Percentiles rank a stretch among this genome's conserved stretches.
These are phyloP conservation scores for Diaporthe sp. DNA, from an alignment of 2,329 filamentous ascomycete genomes.

Conservation along the genomic window DNA sequence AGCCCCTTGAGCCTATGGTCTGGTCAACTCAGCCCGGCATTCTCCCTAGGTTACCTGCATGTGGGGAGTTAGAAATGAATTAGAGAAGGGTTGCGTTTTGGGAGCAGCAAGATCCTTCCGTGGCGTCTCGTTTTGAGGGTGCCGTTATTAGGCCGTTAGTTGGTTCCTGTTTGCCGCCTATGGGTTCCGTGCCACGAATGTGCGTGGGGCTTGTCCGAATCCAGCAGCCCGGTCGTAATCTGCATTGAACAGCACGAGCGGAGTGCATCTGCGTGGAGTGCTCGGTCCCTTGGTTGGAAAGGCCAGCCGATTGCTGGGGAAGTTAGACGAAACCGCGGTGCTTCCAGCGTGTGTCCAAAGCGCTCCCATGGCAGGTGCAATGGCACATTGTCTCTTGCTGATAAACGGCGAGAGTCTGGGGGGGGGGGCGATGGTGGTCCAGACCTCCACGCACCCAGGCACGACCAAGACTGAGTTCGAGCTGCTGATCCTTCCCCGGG, in stretches of 20 bases:
- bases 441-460: neutral
- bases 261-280: neutral
- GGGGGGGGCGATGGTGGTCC: neutral
- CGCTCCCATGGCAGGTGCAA: neutral
- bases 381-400: neutral
- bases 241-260: neutral
- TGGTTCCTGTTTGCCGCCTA: neutral
- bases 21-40: neutral
- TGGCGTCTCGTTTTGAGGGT: neutral
- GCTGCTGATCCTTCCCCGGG: constrained; percentile 6
- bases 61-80: neutral
- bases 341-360: neutral
- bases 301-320: neutral
- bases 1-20: neutral
- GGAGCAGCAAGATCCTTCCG: neutral
- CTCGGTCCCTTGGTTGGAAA: neutral
- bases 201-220: constrained; percentile 23
- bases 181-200: constrained; percentile 13
- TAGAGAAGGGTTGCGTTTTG: neutral
- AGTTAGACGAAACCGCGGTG: neutral
- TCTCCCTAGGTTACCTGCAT: too few relatives aligned
- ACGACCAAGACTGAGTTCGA: neutral
- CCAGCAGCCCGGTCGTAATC: constrained; percentile 1
- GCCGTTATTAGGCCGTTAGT: neutral
- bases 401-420: neutral